These are phyloP conservation scores for Naganishia onofrii DNA, from an alignment of 768 basidiomycete genomes.

Conservation along the genomic window DNA sequence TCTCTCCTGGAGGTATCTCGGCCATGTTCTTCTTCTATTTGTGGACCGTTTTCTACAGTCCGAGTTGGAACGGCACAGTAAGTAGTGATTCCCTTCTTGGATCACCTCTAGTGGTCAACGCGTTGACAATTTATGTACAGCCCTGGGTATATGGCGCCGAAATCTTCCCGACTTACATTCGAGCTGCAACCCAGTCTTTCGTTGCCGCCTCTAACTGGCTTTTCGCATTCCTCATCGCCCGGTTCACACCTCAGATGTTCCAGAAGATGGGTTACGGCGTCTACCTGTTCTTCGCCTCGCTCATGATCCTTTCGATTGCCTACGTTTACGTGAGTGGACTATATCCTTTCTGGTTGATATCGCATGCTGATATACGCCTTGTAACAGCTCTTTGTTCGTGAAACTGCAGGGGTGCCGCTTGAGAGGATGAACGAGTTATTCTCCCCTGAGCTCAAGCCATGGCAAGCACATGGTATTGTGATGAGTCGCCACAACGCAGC, in stretches of 20 bases:
- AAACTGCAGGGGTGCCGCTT: conserved; percentile 21
- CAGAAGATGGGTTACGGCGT: conserved; percentile 30
- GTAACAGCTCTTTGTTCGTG: conserved; percentile 27
- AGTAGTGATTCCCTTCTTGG: background rate
- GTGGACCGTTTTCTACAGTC: conserved; percentile 34
- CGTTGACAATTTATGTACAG: background rate
- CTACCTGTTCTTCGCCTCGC: conserved; percentile 31
- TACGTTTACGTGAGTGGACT: conserved; percentile 31
- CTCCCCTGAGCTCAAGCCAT: conserved; percentile 16
- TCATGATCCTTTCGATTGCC: conserved; percentile 30
- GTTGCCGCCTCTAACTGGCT: conserved; percentile 33
- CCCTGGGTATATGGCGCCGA: conserved; percentile 36
- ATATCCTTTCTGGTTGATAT: background rate
- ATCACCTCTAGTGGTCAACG: background rate
- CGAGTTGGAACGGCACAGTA: conserved; percentile 34
- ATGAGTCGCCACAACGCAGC: conserved; percentile 2
- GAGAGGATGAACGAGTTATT: conserved; percentile 31
- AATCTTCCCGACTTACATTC: conserved; percentile 33
- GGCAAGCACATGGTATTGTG: conserved; percentile 25
- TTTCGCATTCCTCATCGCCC: conserved; percentile 30
- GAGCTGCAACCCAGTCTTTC: conserved; percentile 30
- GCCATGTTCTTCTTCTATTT: conserved; percentile 36
- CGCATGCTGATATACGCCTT: background rate
- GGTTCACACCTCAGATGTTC: conserved; percentile 32
- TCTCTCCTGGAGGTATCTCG: conserved; percentile 30